A percentile compares a stretch with the other conserved stretches of the same genome.
Evolutionary conservation across 169 alveolate genomes (phyloP).

Genomic region (Eimeria necatrix): DNA sequence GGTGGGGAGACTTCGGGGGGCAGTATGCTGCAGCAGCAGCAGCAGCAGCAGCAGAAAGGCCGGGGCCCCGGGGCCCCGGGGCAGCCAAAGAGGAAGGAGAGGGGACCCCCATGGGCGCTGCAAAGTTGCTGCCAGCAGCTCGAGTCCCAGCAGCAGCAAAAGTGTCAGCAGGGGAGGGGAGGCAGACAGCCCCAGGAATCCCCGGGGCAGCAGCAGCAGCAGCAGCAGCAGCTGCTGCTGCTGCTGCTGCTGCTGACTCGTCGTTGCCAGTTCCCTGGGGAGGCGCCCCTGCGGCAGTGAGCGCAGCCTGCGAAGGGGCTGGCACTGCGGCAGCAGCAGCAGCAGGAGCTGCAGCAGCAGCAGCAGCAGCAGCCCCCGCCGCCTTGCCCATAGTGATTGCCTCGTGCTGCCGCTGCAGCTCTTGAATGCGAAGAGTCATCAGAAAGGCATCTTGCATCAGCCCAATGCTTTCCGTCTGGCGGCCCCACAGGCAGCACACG

Average conservation of each 20-base stretch:
- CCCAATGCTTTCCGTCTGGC: conserved; percentile 59
- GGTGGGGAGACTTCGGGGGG: conserved; percentile 42
- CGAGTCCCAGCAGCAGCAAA: neutral
- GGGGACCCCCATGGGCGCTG: neutral
- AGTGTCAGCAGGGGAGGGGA: neutral
- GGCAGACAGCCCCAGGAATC: neutral
- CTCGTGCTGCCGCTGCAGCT: conserved; percentile 57
- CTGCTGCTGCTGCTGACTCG: conserved; percentile 12
- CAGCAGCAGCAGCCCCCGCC: neutral
- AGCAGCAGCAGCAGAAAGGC: neutral
- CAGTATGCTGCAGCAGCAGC: conserved; percentile 58
- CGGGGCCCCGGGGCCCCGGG: conserved; percentile 3
- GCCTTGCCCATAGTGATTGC: neutral
- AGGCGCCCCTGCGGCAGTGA: neutral
- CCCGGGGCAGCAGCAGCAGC: conserved; percentile 34
- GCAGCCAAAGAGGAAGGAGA: neutral
- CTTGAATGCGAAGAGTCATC: conserved; percentile 34
- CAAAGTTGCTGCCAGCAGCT: neutral
- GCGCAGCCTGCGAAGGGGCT: no score
- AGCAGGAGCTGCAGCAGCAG: conserved; percentile 7
- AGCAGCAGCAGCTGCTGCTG: neutral
- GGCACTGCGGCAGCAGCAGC: neutral
- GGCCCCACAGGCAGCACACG: neutral
- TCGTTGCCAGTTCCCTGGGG: neutral
- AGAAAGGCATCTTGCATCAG: conserved; percentile 63